A percentile compares a stretch with the other conserved stretches of the same genome.
phyloP scores from a whole-genome alignment of 129 eudicot species.

The Escallonia herrerae region DNA sequence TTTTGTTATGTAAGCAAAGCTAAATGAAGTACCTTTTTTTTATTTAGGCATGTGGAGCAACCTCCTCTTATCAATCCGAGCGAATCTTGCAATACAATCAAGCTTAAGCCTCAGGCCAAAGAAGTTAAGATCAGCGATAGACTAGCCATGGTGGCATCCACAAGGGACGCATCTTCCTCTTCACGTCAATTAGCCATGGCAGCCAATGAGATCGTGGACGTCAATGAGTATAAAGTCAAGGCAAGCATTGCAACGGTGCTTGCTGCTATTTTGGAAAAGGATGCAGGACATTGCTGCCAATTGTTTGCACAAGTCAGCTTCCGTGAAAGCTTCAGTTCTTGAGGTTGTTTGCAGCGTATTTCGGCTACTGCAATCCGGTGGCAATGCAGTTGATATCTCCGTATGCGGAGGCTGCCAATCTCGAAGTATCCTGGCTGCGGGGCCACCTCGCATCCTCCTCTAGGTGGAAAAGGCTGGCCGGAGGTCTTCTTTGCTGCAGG shows the following conservation, averaged over 20 bases:
- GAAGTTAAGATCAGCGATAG: background rate
- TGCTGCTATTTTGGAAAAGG: constrained; percentile 25
- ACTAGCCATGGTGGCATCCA: background rate
- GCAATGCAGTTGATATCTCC: background rate
- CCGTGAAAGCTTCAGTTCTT: constrained; percentile 20
- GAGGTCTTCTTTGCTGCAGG: constrained; percentile 9
- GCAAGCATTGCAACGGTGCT: constrained; percentile 22
- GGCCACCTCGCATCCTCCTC: background rate
- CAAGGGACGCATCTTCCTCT: background rate
- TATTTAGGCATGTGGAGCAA: background rate
- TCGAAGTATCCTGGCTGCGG: constrained; percentile 27
- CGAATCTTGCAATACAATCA: background rate
- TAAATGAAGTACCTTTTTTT: too few species aligned
- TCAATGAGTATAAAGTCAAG: constrained; percentile 37
- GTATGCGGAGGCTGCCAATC: constrained; percentile 22
- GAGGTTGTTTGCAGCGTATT: constrained; percentile 21
- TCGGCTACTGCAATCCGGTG: constrained; percentile 15
- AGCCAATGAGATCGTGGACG: constrained; percentile 10
- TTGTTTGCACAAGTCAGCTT: constrained; percentile 15
- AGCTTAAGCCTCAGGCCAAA: background rate
- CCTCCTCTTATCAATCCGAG: background rate
- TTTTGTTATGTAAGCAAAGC: too few species aligned
- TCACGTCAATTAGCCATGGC: background rate
- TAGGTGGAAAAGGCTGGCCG: background rate
- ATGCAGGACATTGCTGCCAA: constrained; percentile 29